Evolutionary conservation across 1,284 basidiomycete species (phyloP).

Genomic region (Ustilago lituana): DNA sequence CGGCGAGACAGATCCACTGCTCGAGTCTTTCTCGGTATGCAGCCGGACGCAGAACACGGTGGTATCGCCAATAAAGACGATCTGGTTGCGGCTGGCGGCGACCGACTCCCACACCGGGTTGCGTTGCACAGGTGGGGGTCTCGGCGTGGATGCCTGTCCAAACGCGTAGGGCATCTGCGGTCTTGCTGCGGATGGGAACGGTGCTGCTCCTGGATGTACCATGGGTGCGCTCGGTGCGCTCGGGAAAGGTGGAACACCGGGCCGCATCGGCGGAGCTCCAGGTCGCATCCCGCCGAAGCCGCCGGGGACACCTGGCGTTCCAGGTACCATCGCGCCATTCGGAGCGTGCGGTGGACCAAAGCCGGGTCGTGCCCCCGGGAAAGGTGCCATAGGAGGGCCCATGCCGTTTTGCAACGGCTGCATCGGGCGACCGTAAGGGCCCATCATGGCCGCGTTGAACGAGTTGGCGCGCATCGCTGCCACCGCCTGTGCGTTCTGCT

Average conservation of each 20-base stretch:
- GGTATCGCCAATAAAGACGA: slow-evolving; percentile 63
- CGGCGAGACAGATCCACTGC: slow-evolving; percentile 32
- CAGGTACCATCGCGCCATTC: slow-evolving; percentile 36
- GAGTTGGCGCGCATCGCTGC: slow-evolving; percentile 47
- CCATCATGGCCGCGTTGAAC: slow-evolving; percentile 46
- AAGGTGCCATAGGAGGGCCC: slow-evolving; percentile 25
- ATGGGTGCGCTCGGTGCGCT: slow-evolving; percentile 29
- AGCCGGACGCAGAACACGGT: slow-evolving; percentile 60
- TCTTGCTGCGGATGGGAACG: slow-evolving; percentile 22
- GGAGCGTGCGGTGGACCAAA: slow-evolving; percentile 25
- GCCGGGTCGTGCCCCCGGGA: slow-evolving; percentile 36
- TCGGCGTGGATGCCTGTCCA: slow-evolving; percentile 28
- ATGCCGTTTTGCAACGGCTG: slow-evolving; percentile 40
- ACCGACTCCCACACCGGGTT: slow-evolving; percentile 64
- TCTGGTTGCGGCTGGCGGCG: slow-evolving; percentile 60
- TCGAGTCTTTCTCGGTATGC: slow-evolving; percentile 39
- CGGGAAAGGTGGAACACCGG: slow-evolving; percentile 26
- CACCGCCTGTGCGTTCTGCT: slow-evolving; percentile 43
- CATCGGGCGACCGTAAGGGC: slow-evolving; percentile 26
- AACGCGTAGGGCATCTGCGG: slow-evolving; percentile 53
- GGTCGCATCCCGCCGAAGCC: slow-evolving; percentile 21
- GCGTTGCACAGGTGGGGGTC: slow-evolving; percentile 50
- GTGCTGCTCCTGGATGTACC: slow-evolving; percentile 33
- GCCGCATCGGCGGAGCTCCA: slow-evolving; percentile 32
- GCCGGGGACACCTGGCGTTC: slow-evolving; percentile 24